These are phyloP conservation scores for Claviceps pusilla DNA, from an alignment of 2,329 filamentous ascomycete genomes.

Conservation along the genomic window DNA sequence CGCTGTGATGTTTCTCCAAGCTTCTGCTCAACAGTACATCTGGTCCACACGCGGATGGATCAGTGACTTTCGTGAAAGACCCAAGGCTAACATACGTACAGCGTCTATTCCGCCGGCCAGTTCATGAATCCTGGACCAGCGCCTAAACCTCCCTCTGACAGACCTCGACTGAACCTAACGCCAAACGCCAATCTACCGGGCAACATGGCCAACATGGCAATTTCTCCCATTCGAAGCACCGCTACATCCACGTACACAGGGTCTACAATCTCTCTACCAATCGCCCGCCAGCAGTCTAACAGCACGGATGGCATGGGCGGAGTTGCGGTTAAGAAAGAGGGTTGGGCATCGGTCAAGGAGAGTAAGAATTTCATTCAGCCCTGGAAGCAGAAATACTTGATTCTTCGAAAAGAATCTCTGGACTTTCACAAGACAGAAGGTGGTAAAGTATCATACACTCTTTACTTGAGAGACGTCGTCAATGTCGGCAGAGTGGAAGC, in stretches of 20 bases:
- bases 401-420: slow-evolving; percentile 80
- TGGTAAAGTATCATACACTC: slow-evolving; percentile 72
- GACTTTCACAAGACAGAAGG: slow-evolving; percentile 90
- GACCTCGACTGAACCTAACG: slow-evolving; percentile 66
- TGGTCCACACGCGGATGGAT: neutral
- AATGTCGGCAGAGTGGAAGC: slow-evolving; percentile 85
- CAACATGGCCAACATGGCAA: slow-evolving; percentile 64
- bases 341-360: slow-evolving; percentile 78
- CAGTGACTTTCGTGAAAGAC: neutral
- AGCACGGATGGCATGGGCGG: slow-evolving; percentile 50
- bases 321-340: slow-evolving; percentile 63
- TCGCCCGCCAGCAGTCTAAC: slow-evolving; percentile 47
- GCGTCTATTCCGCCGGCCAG: slow-evolving; percentile 44
- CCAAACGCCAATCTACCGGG: slow-evolving; percentile 60
- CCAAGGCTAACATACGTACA: slow-evolving; percentile 15
- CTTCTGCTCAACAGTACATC: neutral
- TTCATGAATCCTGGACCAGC: slow-evolving; percentile 98
- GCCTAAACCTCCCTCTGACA: slow-evolving; percentile 72
- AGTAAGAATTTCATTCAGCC: slow-evolving; percentile 69
- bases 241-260: slow-evolving; percentile 53
- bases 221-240: slow-evolving; percentile 54
- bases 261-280: slow-evolving; percentile 58
- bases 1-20: neutral
- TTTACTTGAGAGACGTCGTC: slow-evolving; percentile 74
- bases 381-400: slow-evolving; percentile 85